phyloP scores from a whole-genome alignment of 2,329 filamentous ascomycete genomes.

The Diplodia mutila region DNA sequence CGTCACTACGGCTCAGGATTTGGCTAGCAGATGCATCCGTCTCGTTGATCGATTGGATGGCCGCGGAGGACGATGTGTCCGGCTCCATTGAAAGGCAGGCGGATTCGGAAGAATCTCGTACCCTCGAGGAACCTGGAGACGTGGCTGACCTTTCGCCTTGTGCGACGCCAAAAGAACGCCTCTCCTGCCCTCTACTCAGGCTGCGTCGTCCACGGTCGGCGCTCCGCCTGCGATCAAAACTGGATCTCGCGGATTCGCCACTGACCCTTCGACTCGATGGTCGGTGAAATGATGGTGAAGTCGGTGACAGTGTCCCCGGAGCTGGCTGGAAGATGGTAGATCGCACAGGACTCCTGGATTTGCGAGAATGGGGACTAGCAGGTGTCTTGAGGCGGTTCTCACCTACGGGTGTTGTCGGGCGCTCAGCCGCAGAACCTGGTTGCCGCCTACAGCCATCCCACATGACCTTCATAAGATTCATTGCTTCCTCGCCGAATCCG shows the following conservation, averaged over 20 bases:
- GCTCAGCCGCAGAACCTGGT: conserved; percentile 26
- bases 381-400: neutral
- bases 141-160: too few species aligned
- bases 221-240: conserved; percentile 44
- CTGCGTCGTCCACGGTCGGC: conserved; percentile 34
- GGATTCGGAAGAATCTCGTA: conserved; percentile 55
- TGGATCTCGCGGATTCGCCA: conserved; percentile 48
- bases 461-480: conserved; percentile 74
- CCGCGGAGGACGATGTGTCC: conserved; percentile 71
- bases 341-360: conserved; percentile 9
- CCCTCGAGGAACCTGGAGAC: neutral
- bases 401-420: conserved; percentile 9
- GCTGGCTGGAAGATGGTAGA: conserved; percentile 19
- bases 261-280: conserved; percentile 47
- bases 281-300: conserved; percentile 39
- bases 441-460: conserved; percentile 63
- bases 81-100: conserved; percentile 10
- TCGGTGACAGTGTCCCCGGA: conserved; percentile 48
- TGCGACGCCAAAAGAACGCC: neutral
- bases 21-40: conserved; percentile 83
- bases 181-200: neutral
- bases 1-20: conserved; percentile 82
- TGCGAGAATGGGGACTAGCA: conserved; percentile 28
- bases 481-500: conserved; percentile 78
- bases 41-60: conserved; percentile 67